Base-by-base conservation (phyloP, 805 yeast genomes). In the Starmera pachycereana region DNA sequence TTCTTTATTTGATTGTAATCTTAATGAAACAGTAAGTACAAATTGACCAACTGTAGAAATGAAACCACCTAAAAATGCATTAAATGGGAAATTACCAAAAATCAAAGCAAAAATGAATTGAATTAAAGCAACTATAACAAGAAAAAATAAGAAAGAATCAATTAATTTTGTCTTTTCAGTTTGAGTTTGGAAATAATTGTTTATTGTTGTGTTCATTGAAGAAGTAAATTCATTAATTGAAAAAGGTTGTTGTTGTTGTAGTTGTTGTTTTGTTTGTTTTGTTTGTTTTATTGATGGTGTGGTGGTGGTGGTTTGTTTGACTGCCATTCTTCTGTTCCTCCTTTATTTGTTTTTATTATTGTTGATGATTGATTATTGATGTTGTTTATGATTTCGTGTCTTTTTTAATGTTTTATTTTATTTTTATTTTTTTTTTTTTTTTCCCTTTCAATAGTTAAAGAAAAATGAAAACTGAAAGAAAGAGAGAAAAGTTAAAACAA, bases 61-160 rank as follows among this genome's bases (percentile, higher is more conserved):
- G 57, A 92, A 92, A 1, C 97, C 97, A 16, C 95, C 90, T 44
- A 92, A 70, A 57, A 92, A 92, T 19, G 96, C 97, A 63, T 92
- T 92, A 73, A 92, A 92, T 13, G 99, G 99, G 73, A 82, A 92
- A 52, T 76, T 86, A 31, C 97, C 95, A 36, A 88, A 76, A 12
- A 87, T 44, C 33, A 80, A 50, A 48, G 84, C 83, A 60, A 88
- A 90, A 4, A 69, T 63, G 56, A 88, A 87, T 62, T 92, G 97
- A 27, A 84, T 60, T 1, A 73, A 63, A 1, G 95, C 98, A 44
- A 86, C 66, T 0, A 67, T 61, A 13, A 90, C 89, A 43, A 90
- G 62, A 49, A 84, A 88, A 22, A 60, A 74, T 54, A 90, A 69
- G 55, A 89, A 92, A 12, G 71, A 50, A 58, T 92, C 97, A 48